A percentile compares a stretch with the other conserved stretches of the same genome.
Evolutionary conservation across 2,329 filamentous ascomycete genomes (phyloP).

Genomic region (Tolypocladium ovalisporum): DNA sequence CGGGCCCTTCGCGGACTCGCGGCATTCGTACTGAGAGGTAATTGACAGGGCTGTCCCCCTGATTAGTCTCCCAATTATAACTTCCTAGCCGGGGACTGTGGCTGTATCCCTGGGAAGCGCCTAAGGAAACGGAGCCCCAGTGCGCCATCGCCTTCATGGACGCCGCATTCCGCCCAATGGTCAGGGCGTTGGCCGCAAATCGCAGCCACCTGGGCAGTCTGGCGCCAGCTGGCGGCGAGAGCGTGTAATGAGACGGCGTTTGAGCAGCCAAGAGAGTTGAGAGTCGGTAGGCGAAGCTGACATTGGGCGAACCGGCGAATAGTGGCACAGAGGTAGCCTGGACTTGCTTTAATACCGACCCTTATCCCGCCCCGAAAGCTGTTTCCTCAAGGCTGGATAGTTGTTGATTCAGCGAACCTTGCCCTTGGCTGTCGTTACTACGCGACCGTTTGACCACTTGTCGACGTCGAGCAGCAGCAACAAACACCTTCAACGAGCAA

Average conservation of each 20-base stretch:
- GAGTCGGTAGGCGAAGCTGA: not conserved
- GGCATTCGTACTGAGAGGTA: too few relatives aligned
- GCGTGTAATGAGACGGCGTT: not conserved
- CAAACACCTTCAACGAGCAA: not conserved
- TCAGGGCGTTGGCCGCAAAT: not conserved
- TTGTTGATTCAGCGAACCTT: not conserved
- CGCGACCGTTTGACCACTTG: not conserved
- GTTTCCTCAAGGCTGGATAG: not conserved
- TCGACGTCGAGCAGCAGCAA: not conserved
- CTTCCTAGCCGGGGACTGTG: not conserved
- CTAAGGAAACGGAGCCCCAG: not conserved
- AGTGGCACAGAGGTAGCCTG: not conserved
- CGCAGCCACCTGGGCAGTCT: not conserved
- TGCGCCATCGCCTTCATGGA: not conserved
- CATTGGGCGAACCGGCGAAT: not conserved
- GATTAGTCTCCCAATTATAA: not conserved
- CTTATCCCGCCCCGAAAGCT: not conserved
- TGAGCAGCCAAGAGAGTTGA: not conserved
- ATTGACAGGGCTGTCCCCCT: not conserved
- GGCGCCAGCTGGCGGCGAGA: not conserved
- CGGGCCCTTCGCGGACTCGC: too few relatives aligned
- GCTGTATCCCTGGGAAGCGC: not conserved
- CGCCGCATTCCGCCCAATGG: not conserved
- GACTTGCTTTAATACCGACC: not conserved
- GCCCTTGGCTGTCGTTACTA: not conserved